Evolutionary conservation across 2,329 filamentous ascomycete species (phyloP).

Genomic region (Elsinoe ampelina): DNA sequence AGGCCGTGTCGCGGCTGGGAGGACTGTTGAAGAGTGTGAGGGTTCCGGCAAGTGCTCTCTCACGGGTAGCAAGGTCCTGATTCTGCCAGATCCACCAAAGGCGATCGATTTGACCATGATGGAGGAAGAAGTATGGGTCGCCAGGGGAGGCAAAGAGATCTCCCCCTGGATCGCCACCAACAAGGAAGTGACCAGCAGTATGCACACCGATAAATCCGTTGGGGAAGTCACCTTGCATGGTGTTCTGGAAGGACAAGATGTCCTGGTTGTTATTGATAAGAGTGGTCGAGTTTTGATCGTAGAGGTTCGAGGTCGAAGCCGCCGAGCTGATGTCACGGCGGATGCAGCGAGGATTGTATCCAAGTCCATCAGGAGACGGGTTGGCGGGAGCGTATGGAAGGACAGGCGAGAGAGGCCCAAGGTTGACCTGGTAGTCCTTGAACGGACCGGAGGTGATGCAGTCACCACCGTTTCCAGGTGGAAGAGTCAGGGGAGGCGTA

Average conservation of each 20-base stretch:
- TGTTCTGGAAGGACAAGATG: conserved; percentile 20
- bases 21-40: conserved; percentile 37
- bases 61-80: conserved; percentile 29
- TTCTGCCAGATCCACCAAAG: conserved; percentile 45
- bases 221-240: conserved; percentile 22
- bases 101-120: conserved; percentile 41
- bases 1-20: conserved; percentile 33
- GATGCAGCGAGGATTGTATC: conserved; percentile 29
- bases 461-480: conserved; percentile 43
- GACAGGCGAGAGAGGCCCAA: conserved; percentile 40
- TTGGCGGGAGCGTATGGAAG: conserved; percentile 25
- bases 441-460: conserved; percentile 45
- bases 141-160: conserved; percentile 38
- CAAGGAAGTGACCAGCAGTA: conserved; percentile 38
- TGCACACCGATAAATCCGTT: conserved; percentile 29
- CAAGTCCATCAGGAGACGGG: conserved; percentile 23
- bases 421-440: conserved; percentile 36
- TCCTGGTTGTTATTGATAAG: conserved; percentile 19
- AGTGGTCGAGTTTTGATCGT: conserved; percentile 17
- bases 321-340: conserved; percentile 29
- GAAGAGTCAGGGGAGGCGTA: conserved; percentile 26
- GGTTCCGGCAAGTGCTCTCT: conserved; percentile 32
- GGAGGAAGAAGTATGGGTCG: conserved; percentile 41
- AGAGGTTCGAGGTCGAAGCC: conserved; percentile 14
- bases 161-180: conserved; percentile 37